Evolutionary conservation across 192 early-diverging fungal species (phyloP), one percentile per base, ranked within the genome.

Genomic region (Lunasporangiospora selenospora): DNA sequence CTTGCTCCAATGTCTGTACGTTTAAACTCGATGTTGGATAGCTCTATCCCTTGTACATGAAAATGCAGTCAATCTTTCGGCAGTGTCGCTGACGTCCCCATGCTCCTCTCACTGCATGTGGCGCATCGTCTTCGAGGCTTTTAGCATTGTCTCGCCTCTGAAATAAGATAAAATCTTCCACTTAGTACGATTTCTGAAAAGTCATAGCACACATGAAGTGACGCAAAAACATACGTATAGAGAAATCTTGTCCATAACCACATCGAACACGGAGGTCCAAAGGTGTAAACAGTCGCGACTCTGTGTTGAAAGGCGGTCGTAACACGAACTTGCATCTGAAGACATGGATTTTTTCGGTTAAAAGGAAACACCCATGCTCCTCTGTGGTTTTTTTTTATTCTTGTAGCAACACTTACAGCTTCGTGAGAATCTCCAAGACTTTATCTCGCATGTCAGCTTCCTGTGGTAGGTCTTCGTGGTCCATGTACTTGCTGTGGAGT

Each of bases 11-110:
- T 29, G 18, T 61, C 21, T 18, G 36, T 21, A 12, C 40, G 49
- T 30, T 52, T 52, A 32, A 62, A 51, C 19, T 62, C 59, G 27
- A 62, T 62, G 47, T 62, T 62, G 15, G 59, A 62, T 15, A 62
- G n/a, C 49, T 62, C 49, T 7, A 62, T 32, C 49, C 59, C 10
- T 44, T 10, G 0, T 11, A 21, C 5, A 61, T 21, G 33, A 61
- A 50, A 4, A 61, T 49, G 24, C 58, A 61, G 32, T 61, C 48
- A 6, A 61, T 48, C 24, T 58, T 60, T 53, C 59, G 29, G 19
- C 56, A 33, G 30, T 18, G 4, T 58, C 56, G 19, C 32, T 27
- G 1, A 58, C 44, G 33, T 48, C 44, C 16, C 56, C 56, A 37
- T 58, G 56, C 44, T 58, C 44, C 56, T 38, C 6, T 11, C 19